Base-by-base conservation (phyloP, 768 basidiomycete genomes). In the Cubamyces lactineus region DNA sequence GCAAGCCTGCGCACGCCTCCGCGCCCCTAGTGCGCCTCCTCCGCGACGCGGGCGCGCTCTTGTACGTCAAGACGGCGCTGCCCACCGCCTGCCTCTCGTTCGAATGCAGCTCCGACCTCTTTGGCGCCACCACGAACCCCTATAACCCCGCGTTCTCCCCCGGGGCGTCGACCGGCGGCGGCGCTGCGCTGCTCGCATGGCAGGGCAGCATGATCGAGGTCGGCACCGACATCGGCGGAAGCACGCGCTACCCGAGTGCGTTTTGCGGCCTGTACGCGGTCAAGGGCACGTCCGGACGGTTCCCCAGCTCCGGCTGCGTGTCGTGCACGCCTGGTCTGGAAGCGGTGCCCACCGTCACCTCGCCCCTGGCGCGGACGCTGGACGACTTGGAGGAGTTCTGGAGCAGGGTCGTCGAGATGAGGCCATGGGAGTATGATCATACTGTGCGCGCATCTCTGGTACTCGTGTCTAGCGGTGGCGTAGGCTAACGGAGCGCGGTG, bases 161-260 rank as follows among this genome's bases (percentile, higher is more conserved):
- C 12, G 83, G 83, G 5, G 83, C 80, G 24, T 84, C 82, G 0
- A 81, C 80, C 0, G 83, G 83, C 26, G 83, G 83, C 6, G 84
- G 83, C 21, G 78, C 72, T 1, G 81, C 84, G 8, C 73, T 84
- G 19, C 67, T 84, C 3, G 82, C 83, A 0, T 69, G 72, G 39
- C 75, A 76, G 12, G 83, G 83, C 9, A 72, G 73, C 23, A 70
- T 77, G 19, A 69, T 84, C 59, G 83, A 82, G 49, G 72, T 84
- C 30, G 75, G 78, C 7, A 78, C 81, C 5, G 83, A 84, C 62
- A 68, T 84, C 17, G 83, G 82, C 1, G 84, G 84, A 5, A 81
- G 80, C 19, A 72, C 79, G 15, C 75, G 84, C 49, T 76, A 80
- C 54, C 84, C 84, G 1, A 76, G 83, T 1, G 77, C 79, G 12